Conservation (phyloP, 192 early-diverging fungal species). For the Obelidium mucronatum region DNA sequence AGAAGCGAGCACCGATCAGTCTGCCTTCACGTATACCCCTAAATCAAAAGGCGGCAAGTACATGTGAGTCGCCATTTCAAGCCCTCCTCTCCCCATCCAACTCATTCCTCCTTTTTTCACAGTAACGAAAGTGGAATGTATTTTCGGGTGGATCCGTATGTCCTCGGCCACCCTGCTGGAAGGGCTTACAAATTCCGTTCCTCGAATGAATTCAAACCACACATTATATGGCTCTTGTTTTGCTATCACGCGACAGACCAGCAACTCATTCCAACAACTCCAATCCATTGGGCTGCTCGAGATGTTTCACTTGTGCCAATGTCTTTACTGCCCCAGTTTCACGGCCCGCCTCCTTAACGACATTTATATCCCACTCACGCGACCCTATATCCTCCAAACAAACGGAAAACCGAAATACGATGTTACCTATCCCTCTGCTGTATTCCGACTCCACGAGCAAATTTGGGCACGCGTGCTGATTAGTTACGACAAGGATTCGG, state of each 20-base stretch:
- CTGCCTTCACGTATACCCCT: no score
- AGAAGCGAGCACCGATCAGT: background rate
- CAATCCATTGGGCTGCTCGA: slow-evolving; percentile 21
- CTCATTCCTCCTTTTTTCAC: no score
- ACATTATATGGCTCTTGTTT: slow-evolving; percentile 24
- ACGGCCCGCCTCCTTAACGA: slow-evolving; percentile 4
- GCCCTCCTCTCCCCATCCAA: no score
- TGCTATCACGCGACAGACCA: slow-evolving; percentile 7
- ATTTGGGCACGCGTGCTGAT: slow-evolving; percentile 32
- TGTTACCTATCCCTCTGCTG: background rate
- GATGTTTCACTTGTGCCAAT: slow-evolving; percentile 24
- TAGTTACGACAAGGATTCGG: background rate
- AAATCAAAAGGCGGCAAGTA: no score
- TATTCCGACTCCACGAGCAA: slow-evolving; percentile 20
- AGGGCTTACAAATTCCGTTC: slow-evolving; percentile 27
- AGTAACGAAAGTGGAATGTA: background rate
- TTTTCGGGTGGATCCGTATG: slow-evolving; percentile 29
- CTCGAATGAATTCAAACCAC: slow-evolving; percentile 25
- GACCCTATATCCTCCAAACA: slow-evolving; percentile 10
- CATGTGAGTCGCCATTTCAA: no score
- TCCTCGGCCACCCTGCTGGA: slow-evolving; percentile 34
- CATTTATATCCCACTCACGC: slow-evolving; percentile 23
- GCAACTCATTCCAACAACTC: background rate
- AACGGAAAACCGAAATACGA: slow-evolving; percentile 3
- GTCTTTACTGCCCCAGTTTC: slow-evolving; percentile 12